phyloP scores from a whole-genome alignment of 225 moss, liverwort and hornwort genomes.

The Takakia lepidozioides region DNA sequence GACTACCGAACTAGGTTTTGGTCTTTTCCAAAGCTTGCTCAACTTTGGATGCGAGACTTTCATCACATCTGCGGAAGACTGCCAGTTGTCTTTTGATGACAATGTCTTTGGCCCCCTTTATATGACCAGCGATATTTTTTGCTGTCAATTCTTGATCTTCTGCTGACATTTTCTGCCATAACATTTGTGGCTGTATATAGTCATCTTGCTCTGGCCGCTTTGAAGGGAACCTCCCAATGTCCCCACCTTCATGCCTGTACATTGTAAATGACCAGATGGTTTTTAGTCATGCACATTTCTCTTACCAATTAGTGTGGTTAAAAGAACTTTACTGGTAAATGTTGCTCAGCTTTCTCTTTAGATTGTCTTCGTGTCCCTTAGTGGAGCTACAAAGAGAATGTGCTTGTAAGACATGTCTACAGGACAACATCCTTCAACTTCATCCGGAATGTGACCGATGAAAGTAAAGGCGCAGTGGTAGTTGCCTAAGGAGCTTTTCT shows the following conservation, averaged over 20 bases:
- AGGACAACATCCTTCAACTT: no score
- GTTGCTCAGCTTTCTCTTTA: no score
- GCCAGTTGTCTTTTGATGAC: constrained; percentile 62
- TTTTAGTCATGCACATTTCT: background rate
- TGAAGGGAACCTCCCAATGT: constrained; percentile 36
- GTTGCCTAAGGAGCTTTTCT: no score
- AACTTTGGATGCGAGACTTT: constrained; percentile 32
- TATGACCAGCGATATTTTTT: constrained; percentile 68
- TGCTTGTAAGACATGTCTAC: no score
- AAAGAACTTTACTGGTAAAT: no score
- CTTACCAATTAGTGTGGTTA: no score
- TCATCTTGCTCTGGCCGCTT: constrained; percentile 69
- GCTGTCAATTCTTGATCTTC: constrained; percentile 67
- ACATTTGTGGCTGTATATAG: constrained; percentile 42
- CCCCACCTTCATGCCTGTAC: constrained; percentile 60
- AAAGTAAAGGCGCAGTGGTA: no score
- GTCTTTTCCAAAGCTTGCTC: constrained; percentile 40
- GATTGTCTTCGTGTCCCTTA: no score
- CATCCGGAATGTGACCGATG: no score
- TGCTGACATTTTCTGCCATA: constrained; percentile 52
- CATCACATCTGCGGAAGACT: constrained; percentile 49
- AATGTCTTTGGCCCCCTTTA: constrained; percentile 42
- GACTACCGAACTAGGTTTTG: no score
- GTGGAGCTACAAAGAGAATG: no score
- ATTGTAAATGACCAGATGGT: background rate